Evolutionary conservation across 75 land plant genomes (phyloP).

Genomic region (Gnetum montanum): DNA sequence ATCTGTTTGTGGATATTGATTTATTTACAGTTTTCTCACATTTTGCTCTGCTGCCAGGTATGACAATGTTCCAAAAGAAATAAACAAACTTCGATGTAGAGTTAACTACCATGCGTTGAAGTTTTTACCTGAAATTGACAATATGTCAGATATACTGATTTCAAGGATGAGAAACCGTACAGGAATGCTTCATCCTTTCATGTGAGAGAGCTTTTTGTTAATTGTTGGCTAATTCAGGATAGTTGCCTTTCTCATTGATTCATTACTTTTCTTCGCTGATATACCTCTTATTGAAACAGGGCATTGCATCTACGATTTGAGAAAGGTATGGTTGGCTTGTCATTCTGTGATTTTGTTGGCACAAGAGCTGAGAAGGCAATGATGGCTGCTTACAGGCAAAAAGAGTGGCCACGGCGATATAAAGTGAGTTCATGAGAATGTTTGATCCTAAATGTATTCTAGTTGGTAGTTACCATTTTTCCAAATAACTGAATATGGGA

Average conservation of each 20-base stretch:
- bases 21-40: background rate
- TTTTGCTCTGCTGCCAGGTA: constrained; percentile 38
- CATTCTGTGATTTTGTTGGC: constrained; percentile 97
- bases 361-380: constrained; percentile 83
- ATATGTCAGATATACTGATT: constrained; percentile 68
- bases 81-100: constrained; percentile 80
- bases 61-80: constrained; percentile 93
- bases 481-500: too few species aligned
- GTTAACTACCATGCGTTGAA: constrained; percentile 96
- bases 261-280: too few species aligned
- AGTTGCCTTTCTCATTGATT: background rate
- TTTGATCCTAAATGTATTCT: too few species aligned
- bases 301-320: constrained; percentile 96
- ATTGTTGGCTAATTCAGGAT: background rate
- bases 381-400: constrained; percentile 82
- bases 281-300: constrained; percentile 25
- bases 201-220: constrained; percentile 27
- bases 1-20: too few species aligned
- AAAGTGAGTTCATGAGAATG: constrained; percentile 49
- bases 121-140: constrained; percentile 83
- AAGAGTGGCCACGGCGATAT: constrained; percentile 94
- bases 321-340: constrained; percentile 96
- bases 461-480: too few species aligned
- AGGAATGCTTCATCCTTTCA: constrained; percentile 69
- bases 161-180: constrained; percentile 93